Evolutionary conservation across 306 rosid species (phyloP).

Genomic region (Pueraria montana): DNA sequence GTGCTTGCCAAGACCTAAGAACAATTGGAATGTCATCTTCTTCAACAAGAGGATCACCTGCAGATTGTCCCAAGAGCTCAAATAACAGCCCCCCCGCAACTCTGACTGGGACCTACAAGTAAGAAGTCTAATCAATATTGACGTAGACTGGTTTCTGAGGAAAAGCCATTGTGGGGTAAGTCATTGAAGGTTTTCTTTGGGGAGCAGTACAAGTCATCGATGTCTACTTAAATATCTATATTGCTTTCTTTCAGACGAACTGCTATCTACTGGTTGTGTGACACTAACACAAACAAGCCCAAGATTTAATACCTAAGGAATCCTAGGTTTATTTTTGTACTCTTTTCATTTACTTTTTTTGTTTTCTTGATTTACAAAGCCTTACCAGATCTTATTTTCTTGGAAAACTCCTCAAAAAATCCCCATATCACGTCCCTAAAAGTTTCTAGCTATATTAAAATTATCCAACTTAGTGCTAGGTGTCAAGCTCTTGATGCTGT

Average conservation of each 20-base stretch:
- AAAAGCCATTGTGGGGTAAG: not conserved
- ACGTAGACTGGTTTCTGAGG: conserved; percentile 2
- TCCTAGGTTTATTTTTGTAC: not conserved
- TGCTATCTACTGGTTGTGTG: not conserved
- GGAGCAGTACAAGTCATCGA: not conserved
- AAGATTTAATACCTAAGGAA: not conserved
- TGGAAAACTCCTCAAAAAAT: not conserved
- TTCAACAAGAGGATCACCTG: conserved; percentile 81
- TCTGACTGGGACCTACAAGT: conserved; percentile 85
- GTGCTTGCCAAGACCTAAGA: conserved; percentile 96
- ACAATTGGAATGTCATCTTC: conserved; percentile 97
- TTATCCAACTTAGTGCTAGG: not conserved
- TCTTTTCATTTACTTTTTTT: not conserved
- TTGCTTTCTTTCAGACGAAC: not conserved
- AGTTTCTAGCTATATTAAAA: not conserved
- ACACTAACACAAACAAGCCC: conserved; percentile 2
- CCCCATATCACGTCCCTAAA: not conserved
- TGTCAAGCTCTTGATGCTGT: not conserved
- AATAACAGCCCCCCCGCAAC: conserved; percentile 95
- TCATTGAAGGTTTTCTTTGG: conserved; percentile 13
- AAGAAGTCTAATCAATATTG: conserved; percentile 40
- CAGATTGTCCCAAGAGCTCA: conserved; percentile 97
- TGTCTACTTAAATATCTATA: not conserved
- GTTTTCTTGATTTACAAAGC: not conserved
- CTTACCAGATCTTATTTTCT: conserved; percentile 7